Percentiles rank a stretch among this genome's conserved stretches.
These are phyloP conservation scores for Fusarium tupiense DNA, from an alignment of 2,329 filamentous ascomycete genomes.

Conservation along the genomic window DNA sequence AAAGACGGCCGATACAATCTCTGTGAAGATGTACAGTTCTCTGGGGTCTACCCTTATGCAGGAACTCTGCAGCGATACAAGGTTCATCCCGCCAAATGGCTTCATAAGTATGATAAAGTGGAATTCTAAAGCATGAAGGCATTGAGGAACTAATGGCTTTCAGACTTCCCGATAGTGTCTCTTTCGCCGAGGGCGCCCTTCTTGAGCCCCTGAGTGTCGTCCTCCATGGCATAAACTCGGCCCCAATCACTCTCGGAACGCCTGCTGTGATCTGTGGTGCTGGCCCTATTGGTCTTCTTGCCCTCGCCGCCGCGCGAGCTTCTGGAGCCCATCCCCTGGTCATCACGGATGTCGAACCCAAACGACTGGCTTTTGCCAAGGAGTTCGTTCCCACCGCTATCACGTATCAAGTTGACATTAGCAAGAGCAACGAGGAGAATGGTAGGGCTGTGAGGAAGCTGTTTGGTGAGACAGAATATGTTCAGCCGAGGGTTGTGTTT, in stretches of 20 bases:
- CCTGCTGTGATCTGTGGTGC: conserved; percentile 69
- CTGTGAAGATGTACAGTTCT: conserved; percentile 69
- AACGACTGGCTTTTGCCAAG: conserved; percentile 66
- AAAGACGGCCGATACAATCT: conserved; percentile 70
- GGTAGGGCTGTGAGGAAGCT: conserved; percentile 62
- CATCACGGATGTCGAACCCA: conserved; percentile 69
- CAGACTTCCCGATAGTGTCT: conserved; percentile 63
- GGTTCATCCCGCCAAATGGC: conserved; percentile 68
- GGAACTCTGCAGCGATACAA: conserved; percentile 71
- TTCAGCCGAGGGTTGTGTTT: conserved; percentile 66
- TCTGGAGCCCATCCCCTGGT: conserved; percentile 72
- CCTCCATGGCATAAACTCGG: conserved; percentile 66
- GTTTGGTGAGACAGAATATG: conserved; percentile 65
- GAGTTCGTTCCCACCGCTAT: conserved; percentile 63
- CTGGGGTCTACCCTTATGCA: conserved; percentile 68
- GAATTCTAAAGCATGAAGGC: not conserved
- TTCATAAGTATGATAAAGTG: conserved; percentile 55
- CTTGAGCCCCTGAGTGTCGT: conserved; percentile 73
- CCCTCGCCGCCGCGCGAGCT: conserved; percentile 66
- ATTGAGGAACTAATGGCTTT: conserved; percentile 1
- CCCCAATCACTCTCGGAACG: conserved; percentile 63
- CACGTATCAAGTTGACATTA: conserved; percentile 63
- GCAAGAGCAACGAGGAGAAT: conserved; percentile 58
- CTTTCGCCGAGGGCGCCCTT: conserved; percentile 68
- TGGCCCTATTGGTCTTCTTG: conserved; percentile 70